These are phyloP conservation scores for Mucor sp. DNA, from an alignment of 371 early-diverging fungal species.

Conservation along the genomic window DNA sequence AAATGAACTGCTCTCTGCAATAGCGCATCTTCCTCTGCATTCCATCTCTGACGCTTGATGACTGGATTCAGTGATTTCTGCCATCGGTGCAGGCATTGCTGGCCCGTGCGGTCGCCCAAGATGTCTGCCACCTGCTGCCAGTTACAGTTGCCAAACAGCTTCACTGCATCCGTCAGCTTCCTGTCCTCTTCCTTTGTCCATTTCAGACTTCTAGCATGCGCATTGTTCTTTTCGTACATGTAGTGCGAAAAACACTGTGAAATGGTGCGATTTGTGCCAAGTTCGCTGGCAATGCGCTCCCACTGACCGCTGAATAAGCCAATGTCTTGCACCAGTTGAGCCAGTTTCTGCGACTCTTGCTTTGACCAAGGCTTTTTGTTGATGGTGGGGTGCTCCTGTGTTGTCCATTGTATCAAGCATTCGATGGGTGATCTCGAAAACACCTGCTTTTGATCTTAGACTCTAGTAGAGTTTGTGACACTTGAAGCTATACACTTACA, in stretches of 20 bases:
- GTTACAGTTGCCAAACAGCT: conserved; percentile 61
- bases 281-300: conserved; percentile 60
- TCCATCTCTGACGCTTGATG: conserved; percentile 78
- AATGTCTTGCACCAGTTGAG: conserved; percentile 43
- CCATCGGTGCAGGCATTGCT: conserved; percentile 89
- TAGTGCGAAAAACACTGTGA: conserved; percentile 81
- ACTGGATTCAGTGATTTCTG: conserved; percentile 74
- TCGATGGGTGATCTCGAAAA: conserved; percentile 64
- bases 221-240: conserved; percentile 34
- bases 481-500: conserved; percentile 50
- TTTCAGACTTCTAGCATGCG: conserved; percentile 15
- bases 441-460: conserved; percentile 35
- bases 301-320: conserved; percentile 55
- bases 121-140: conserved; percentile 74
- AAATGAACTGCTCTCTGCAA: conserved; percentile 65
- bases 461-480: neutral
- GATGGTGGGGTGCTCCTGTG: conserved; percentile 82
- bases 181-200: conserved; percentile 73
- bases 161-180: conserved; percentile 58
- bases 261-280: conserved; percentile 73
- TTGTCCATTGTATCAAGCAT: conserved; percentile 83
- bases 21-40: conserved; percentile 70
- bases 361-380: conserved; percentile 73
- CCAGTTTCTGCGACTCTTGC: conserved; percentile 55
- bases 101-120: conserved; percentile 69